Percentiles rank a stretch among this genome's conserved stretches.
Conservation (phyloP, 768 basidiomycete species). For the Pisolithus sp. region DNA sequence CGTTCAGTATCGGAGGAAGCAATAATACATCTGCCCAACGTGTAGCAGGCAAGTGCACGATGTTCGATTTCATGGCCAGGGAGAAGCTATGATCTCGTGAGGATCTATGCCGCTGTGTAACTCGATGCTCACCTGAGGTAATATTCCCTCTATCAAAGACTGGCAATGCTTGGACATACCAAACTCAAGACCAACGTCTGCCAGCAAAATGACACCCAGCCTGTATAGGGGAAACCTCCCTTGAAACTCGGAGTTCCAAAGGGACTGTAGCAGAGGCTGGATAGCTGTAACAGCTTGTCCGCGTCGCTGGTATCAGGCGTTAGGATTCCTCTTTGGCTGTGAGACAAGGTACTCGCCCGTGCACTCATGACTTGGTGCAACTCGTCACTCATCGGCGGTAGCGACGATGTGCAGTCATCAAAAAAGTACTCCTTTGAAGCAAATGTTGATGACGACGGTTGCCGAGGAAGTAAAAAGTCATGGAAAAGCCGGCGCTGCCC, state of each 20-base stretch:
- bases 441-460: conserved; percentile 46
- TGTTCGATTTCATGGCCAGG: conserved; percentile 69
- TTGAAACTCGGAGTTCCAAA: conserved; percentile 80
- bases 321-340: conserved; percentile 10
- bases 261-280: conserved; percentile 58
- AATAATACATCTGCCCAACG: conserved; percentile 68
- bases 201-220: conserved; percentile 62
- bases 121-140: conserved; percentile 62
- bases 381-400: conserved; percentile 36
- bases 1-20: conserved; percentile 45
- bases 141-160: conserved; percentile 66
- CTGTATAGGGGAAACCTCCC: conserved; percentile 62
- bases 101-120: not conserved
- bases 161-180: conserved; percentile 63
- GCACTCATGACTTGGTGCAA: conserved; percentile 38
- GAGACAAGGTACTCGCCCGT: conserved; percentile 27
- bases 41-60: conserved; percentile 68
- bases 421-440: conserved; percentile 54
- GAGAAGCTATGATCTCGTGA: conserved; percentile 45
- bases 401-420: conserved; percentile 27
- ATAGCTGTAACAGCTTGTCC: conserved; percentile 59
- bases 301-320: conserved; percentile 39
- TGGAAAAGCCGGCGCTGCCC: conserved; percentile 59
- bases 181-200: conserved; percentile 74
- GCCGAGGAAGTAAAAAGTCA: conserved; percentile 58